phyloP scores from a whole-genome alignment of 2,329 filamentous ascomycete genomes.

The Trichoderma pleuroti region DNA sequence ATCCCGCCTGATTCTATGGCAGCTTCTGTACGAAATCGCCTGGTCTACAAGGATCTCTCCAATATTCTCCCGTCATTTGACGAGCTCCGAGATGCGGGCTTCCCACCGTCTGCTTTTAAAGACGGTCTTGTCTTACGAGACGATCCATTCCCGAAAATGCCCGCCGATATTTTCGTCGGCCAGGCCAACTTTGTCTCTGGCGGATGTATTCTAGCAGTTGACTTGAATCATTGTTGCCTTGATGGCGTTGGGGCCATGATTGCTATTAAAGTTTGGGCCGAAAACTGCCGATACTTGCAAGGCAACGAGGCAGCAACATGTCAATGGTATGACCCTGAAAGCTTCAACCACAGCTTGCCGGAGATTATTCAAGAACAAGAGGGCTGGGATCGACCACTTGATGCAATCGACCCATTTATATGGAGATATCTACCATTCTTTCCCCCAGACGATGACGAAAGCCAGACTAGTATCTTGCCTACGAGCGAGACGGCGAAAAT shows the following conservation, averaged over 20 bases:
- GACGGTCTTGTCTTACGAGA: conserved; percentile 27
- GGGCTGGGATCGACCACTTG: conserved; percentile 21
- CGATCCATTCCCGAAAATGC: conserved; percentile 26
- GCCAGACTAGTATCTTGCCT: neutral
- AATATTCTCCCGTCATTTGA: conserved; percentile 27
- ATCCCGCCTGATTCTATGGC: neutral
- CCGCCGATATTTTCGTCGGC: conserved; percentile 29
- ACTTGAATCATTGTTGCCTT: conserved; percentile 28
- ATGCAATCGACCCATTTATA: conserved; percentile 27
- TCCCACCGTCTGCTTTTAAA: conserved; percentile 28
- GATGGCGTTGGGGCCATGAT: conserved; percentile 31
- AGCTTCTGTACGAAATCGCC: neutral
- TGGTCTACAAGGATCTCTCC: conserved; percentile 20
- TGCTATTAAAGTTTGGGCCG: conserved; percentile 31
- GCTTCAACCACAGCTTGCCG: conserved; percentile 30
- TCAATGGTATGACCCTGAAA: conserved; percentile 30
- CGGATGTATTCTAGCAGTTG: conserved; percentile 29
- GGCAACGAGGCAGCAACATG: conserved; percentile 26
- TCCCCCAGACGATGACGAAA: neutral
- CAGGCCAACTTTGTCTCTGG: conserved; percentile 34
- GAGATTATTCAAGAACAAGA: conserved; percentile 30
- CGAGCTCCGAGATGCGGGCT: conserved; percentile 25
- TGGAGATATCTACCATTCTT: conserved; percentile 18
- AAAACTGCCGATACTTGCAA: conserved; percentile 30
- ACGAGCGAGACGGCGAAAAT: neutral